Base-by-base conservation (phyloP, 345 rosid species). In the Mangifera indica region DNA sequence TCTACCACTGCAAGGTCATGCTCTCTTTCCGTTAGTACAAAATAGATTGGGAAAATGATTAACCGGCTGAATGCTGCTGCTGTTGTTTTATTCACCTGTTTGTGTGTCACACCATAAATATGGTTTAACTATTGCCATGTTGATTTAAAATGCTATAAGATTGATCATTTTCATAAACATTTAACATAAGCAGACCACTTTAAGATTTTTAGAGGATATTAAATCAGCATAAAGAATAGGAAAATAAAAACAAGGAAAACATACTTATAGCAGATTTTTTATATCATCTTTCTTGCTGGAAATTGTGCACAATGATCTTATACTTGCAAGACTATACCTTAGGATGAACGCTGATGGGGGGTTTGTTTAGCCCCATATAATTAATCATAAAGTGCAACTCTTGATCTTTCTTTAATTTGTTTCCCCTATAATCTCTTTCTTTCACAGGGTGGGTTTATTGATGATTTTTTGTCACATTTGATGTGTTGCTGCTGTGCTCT, bases 401-500 rank as follows among this genome's bases (percentile, higher is more conserved):
- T 72, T 49, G 9, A 54, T 76, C 66, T 37, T 55, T 54, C 51
- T 53, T 25, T n/a, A 2, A 25, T 42, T 60, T 65, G 20, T 60
- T 46, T 58, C 63, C 42, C 49, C 37, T 25, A 13, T 56, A 6
- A 2, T 8, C 32, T 18, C 25, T 18, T 49, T 24, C 37, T 69
- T 70, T 71, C 10, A 57, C 91, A 92, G 99, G 98, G 97, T 67
- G 99, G 99, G 57, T 88, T 78, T 60, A 54, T 92, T 67, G 99
- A 92, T 59, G 98, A 95, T 81, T 95, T 95, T 80, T 96, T 92
- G 62, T 92, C 99, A 5, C 99, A 95, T 84, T 55, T 95, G 45
- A 89, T 95, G 97, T 95, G 98, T 67, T 95, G 99, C 80, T 95
- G 99, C 77, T 95, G 99, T 66, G 94, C 99, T 34, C 98, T 95